Evolutionary conservation across 2,329 filamentous ascomycete species (phyloP), one percentile per base, ranked within the genome.

Genomic region (Curvularia sp.): DNA sequence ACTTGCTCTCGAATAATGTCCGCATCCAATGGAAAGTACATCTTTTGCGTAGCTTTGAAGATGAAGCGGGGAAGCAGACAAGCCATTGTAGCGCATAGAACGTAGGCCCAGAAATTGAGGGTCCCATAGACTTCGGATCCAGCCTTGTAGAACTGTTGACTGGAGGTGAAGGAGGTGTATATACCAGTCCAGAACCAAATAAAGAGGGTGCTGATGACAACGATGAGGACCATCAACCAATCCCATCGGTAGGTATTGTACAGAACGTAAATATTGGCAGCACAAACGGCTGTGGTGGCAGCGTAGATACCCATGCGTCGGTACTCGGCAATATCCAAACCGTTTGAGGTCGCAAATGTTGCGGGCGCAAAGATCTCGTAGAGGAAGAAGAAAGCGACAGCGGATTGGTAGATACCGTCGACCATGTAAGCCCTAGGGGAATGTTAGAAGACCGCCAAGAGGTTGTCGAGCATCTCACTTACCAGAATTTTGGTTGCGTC

Each of bases 231-330:
- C 79, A 96, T 96, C 70, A 99, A 83, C 94, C 94, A 99, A 77
- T 99, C 95, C 95, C 95, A 99, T 60, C 94, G 87, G 78, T 97
- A 98, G 0, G 91, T 96, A 79, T 99, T 99, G 80, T 98, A 88
- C 64, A 99, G 82, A 67, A 99, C 92, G 80, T 98, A 99, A 58
- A 89, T 81, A 78, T 99, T 99, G 82, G 97, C 96, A 39, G 92
- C 89, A 66, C 96, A 80, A 57, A 99, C 89, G 6, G 92, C 88
- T 13, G 91, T 90, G 56, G 91, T 92, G 3, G 89, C 93, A 68
- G 97, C 87, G 76, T 95, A 96, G 52, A 92, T 86, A 70, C 95
- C 95, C 71, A 99, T 89, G 65, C 93, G 88, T 63, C 88, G 86
- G 66, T 92, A 88, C 70, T 98, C 94, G 60, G 87, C 85, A 25